Evolutionary conservation across 495 filamentous ascomycete genomes (phyloP), one percentile per base, ranked within the genome.

Genomic region (Trichodelitschia bisporula): DNA sequence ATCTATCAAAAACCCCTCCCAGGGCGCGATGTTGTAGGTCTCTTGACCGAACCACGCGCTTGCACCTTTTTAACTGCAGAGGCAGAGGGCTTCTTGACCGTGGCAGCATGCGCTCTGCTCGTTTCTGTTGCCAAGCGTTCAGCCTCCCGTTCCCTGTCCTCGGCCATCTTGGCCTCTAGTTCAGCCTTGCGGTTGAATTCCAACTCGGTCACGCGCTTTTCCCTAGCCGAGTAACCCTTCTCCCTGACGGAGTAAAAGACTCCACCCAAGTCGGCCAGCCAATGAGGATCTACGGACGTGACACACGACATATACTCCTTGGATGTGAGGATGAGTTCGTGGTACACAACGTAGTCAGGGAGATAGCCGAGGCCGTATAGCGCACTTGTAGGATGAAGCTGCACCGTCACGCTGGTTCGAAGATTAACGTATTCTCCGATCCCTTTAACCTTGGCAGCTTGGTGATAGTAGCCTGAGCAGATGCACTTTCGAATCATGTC

Each of bases 291-390:
- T 2, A 99, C 86, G 0, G 80, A 66, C 4, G 89, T 99, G 18
- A 99, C 89, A 2, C 77, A 90, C 2, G 75, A 84, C 84, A 99
- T 95, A 57, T 95, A 99, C 53, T 95, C 89, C 47, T 91, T 93
- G 30, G 69, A 77, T 0, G 89, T 99, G 27, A 95, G 65, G 39
- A 93, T 93, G 40, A 99, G 65, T 51, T 99, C 89, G 54, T 99
- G 89, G 52, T 95, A 99, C 18, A 99, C 71, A 15, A 99, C 83
- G 42, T 93, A 93, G 43, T 95, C 84, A 0, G 89, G 89, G 17
- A 93, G 62, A 50, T 86, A 86, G 3, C 86, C 84, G 1, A 86
- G 62, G 21, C 83, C 84, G 45, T 89, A 95, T 4, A 99, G 59
- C 4, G 84, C 77, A 40, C 71, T 79, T 1, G 89, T 95, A 15